phyloP scores from a whole-genome alignment of 768 basidiomycete species.

The Arthromyces matolae region DNA sequence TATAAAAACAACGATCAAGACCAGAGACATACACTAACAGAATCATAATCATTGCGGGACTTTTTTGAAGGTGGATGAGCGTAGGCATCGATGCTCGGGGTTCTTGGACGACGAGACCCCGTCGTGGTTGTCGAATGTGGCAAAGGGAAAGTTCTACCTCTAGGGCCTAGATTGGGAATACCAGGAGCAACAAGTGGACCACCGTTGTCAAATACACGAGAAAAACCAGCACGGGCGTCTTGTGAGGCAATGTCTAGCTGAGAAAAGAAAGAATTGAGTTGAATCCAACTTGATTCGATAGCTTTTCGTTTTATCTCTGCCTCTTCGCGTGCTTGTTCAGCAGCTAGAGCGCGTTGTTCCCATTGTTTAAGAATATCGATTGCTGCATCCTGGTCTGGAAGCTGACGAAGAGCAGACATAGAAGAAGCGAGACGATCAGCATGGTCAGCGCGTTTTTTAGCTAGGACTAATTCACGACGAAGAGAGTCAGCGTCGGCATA shows the following conservation, averaged over 20 bases:
- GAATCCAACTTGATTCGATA: conserved; percentile 46
- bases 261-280: conserved; percentile 46
- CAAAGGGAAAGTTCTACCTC: conserved; percentile 18
- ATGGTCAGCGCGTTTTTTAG: conserved; percentile 47
- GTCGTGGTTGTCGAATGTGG: conserved; percentile 34
- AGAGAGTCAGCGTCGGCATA: conserved; percentile 52
- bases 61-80: conserved; percentile 51
- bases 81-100: conserved; percentile 34
- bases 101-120: conserved; percentile 26
- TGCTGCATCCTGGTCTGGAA: conserved; percentile 22
- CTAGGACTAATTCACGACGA: conserved; percentile 40
- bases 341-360: conserved; percentile 47
- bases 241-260: conserved; percentile 41
- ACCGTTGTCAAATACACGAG: conserved; percentile 42
- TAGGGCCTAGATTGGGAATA: conserved; percentile 18
- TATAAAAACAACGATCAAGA: not conserved
- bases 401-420: conserved; percentile 15
- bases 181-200: conserved; percentile 36
- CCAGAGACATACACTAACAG: conserved; percentile 2
- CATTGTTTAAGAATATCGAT: conserved; percentile 38
- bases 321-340: conserved; percentile 54
- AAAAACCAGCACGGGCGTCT: conserved; percentile 48
- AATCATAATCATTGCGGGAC: conserved; percentile 23
- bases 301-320: conserved; percentile 43
- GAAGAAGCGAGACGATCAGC: conserved; percentile 40